Conservation (phyloP, 257 asterid species). For the Anisodus acutangulus region DNA sequence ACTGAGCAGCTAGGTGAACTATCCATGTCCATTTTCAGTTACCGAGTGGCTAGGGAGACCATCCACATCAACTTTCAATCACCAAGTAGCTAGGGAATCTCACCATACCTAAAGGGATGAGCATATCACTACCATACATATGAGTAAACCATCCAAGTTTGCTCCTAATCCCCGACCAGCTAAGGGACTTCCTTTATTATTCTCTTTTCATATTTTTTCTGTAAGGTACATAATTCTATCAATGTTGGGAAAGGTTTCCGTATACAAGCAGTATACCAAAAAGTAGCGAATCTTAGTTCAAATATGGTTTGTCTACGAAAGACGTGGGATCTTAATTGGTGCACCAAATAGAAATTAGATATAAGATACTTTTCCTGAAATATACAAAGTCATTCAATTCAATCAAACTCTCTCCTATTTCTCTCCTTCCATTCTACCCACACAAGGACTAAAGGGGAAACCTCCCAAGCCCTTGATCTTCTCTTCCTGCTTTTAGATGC, state of each 20-base stretch:
- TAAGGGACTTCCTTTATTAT: background rate
- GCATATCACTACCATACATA: background rate
- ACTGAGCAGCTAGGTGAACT: slow-evolving; percentile 3
- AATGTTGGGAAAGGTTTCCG: background rate
- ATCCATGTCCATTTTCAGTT: background rate
- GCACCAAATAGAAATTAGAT: background rate
- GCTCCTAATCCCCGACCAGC: background rate
- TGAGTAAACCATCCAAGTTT: background rate
- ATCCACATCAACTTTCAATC: background rate
- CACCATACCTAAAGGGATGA: background rate
- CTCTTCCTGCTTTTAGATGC: slow-evolving; percentile 4
- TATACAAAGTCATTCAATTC: background rate
- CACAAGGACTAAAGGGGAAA: background rate
- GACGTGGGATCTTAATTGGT: background rate
- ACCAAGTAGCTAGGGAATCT: background rate
- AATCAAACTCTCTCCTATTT: background rate
- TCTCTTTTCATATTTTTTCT: background rate
- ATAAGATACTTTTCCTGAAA: background rate
- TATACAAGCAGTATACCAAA: background rate
- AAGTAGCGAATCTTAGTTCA: background rate
- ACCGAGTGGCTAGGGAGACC: background rate
- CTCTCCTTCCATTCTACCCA: background rate
- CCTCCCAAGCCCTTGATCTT: background rate
- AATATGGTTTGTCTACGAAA: background rate
- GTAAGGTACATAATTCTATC: background rate